Evolutionary conservation across 2,329 filamentous ascomycete species (phyloP).

Genomic region (Escovopsis sp.): DNA sequence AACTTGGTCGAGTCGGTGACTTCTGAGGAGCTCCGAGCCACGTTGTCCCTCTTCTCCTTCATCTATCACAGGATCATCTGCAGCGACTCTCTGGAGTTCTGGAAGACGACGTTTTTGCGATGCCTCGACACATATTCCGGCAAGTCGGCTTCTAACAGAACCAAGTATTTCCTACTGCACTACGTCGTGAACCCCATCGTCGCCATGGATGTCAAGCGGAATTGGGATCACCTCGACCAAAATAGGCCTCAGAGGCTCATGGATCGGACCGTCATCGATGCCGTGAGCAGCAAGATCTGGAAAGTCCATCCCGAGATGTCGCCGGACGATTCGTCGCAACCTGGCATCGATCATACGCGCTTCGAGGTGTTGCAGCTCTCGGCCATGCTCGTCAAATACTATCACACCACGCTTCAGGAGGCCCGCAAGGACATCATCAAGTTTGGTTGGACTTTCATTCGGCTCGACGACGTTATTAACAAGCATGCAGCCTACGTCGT

Average conservation of each 20-base stretch:
- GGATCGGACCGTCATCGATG: constrained; percentile 75
- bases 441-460: constrained; percentile 97
- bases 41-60: constrained; percentile 61
- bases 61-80: constrained; percentile 76
- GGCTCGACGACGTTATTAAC: constrained; percentile 97
- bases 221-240: constrained; percentile 47
- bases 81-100: constrained; percentile 72
- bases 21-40: constrained; percentile 63
- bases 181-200: constrained; percentile 92
- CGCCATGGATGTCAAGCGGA: constrained; percentile 85
- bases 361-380: constrained; percentile 95
- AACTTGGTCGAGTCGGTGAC: constrained; percentile 73
- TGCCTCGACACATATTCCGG: constrained; percentile 79
- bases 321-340: constrained; percentile 67
- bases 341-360: constrained; percentile 84
- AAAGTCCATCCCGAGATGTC: constrained; percentile 71
- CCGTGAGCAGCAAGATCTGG: constrained; percentile 87
- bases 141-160: constrained; percentile 66
- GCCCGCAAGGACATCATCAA: constrained; percentile 96
- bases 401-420: constrained; percentile 75
- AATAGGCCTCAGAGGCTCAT: constrained; percentile 54
- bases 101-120: constrained; percentile 65
- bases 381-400: constrained; percentile 88
- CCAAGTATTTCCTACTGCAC: constrained; percentile 84
- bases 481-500: constrained; percentile 96